These are phyloP conservation scores for Centaurea solstitialis DNA, from an alignment of 129 eudicot genomes.

Conservation along the genomic window DNA sequence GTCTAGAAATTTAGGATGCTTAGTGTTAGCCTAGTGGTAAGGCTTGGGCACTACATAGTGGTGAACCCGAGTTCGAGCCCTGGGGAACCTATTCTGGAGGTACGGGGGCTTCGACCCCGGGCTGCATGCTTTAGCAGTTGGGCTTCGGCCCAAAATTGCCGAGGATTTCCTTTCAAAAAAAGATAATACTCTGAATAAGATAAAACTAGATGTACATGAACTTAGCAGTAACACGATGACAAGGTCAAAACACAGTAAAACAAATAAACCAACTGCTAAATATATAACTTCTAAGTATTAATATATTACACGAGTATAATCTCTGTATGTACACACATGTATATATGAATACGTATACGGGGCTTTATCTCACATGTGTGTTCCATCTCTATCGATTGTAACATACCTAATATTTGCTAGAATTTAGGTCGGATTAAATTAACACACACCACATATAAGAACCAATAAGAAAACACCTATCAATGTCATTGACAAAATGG, in stretches of 20 bases:
- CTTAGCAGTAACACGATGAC: too few relatives aligned
- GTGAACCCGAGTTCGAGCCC: too few relatives aligned
- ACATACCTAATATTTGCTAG: not conserved
- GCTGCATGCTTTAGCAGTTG: too few relatives aligned
- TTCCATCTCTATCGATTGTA: not conserved
- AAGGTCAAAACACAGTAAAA: not conserved
- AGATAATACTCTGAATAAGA: not conserved
- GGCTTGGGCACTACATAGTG: too few relatives aligned
- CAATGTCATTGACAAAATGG: not conserved
- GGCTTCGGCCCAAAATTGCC: too few relatives aligned
- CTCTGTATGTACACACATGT: too few relatives aligned
- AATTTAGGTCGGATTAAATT: not conserved
- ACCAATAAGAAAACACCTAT: not conserved
- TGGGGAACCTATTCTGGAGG: too few relatives aligned
- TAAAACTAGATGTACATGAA: too few relatives aligned
- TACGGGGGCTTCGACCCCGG: too few relatives aligned
- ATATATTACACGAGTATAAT: not conserved
- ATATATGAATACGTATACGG: not conserved
- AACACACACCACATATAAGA: not conserved
- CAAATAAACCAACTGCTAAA: not conserved
- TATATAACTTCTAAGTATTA: too few relatives aligned
- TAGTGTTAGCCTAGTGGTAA: too few relatives aligned
- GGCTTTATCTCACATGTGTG: constrained; percentile 2
- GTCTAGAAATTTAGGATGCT: not conserved
- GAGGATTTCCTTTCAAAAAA: too few relatives aligned